Evolutionary conservation across 805 yeast species (phyloP), one percentile per base, ranked within the genome.

Genomic region (Dipodascus geniculatus): DNA sequence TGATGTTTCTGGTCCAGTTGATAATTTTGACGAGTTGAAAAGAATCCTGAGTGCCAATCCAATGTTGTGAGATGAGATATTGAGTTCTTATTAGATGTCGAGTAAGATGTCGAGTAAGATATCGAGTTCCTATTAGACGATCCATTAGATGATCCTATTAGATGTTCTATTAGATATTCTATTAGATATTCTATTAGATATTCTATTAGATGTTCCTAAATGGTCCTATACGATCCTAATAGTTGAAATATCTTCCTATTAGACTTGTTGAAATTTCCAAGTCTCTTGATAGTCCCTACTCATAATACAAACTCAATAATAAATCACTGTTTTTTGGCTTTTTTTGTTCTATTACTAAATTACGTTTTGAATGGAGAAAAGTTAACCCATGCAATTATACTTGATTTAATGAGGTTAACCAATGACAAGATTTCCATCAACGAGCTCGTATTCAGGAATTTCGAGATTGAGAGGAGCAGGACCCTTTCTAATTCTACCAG

Each of bases 381-480:
- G n/a, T 28, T 11, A 28, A 28, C 33, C 11, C 33, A 28, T 28
- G 33, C 38, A 38, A 35, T 17, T 19, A n/a, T n/a, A 19, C 22
- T 23, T 31, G 56, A 42, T n/a, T 31, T 20, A 22, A 22, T 14
- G 49, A 48, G 58, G 57, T 72, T 83, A 93, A 83, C 99, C 99
- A 67, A 86, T 83, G 64, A 89, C 80, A 64, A 93, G 73, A 69
- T 86, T 84, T 60, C 87, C 88, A 68, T 86, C 95, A 59, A 78
- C 81, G 70, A 93, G 86, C 63, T 82, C 87, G 72, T 93, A 93
- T 65, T 80, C 77, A 65, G 99, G 99, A 66, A 93, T 79, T 79
- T 93, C 99, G 78, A 93, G 82, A 80, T 93, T 93, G 74, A 88
- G 81, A 69, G 99, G 99, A 70, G 99, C 99, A 65, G 99, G 99